phyloP scores from a whole-genome alignment of 345 rosid species.

The Euphorbia tirucalli region DNA sequence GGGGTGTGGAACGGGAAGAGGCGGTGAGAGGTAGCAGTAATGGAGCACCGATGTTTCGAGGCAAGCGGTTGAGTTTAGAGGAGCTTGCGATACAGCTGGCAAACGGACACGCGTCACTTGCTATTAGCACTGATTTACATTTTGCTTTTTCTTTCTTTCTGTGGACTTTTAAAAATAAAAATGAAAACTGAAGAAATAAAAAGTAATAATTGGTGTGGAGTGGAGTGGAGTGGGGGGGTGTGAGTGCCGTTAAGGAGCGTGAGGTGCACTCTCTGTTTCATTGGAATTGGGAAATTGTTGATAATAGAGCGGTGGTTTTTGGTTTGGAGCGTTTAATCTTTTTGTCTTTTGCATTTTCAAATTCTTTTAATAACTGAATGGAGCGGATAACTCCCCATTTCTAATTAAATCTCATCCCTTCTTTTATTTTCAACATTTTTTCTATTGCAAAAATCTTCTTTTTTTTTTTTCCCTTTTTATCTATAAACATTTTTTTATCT shows the following conservation, averaged over 20 bases:
- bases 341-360: too few relatives aligned
- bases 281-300: background rate
- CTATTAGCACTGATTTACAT: slow-evolving; percentile 34
- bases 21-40: slow-evolving; percentile 26
- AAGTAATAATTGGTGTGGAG: background rate
- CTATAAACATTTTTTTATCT: too few relatives aligned
- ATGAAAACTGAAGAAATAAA: too few relatives aligned
- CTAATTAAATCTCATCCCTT: too few relatives aligned
- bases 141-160: background rate
- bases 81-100: slow-evolving; percentile 81
- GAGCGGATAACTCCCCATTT: too few relatives aligned
- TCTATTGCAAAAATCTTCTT: too few relatives aligned
- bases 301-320: background rate
- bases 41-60: slow-evolving; percentile 50
- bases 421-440: too few relatives aligned
- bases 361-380: too few relatives aligned
- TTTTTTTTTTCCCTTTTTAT: too few relatives aligned
- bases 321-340: slow-evolving; percentile 14
- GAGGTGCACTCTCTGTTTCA: slow-evolving; percentile 31
- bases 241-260: slow-evolving; percentile 37
- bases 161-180: background rate
- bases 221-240: background rate
- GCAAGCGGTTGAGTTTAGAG: slow-evolving; percentile 54
- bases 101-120: slow-evolving; percentile 61
- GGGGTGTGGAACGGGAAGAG: slow-evolving; percentile 44